Conservation (phyloP, 495 filamentous ascomycete genomes). For the Penicillium paxilli region DNA sequence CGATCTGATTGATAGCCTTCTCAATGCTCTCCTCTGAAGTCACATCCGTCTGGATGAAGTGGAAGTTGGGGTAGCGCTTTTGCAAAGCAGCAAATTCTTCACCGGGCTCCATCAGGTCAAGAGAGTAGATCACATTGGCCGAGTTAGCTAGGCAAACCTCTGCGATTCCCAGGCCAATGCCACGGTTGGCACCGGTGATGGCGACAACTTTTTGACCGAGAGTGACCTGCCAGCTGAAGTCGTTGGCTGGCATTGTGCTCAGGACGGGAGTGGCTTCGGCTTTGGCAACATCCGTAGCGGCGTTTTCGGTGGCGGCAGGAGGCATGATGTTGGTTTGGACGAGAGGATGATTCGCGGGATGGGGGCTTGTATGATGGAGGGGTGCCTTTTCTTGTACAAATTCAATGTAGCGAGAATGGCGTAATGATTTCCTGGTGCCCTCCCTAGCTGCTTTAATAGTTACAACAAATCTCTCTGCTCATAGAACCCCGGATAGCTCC, state of each 20-base stretch:
- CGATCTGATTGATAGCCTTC: conserved; percentile 37
- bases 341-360: neutral
- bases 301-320: conserved; percentile 17
- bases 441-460: conserved; percentile 3
- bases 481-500: neutral
- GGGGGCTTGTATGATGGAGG: neutral
- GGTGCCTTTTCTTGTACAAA: neutral
- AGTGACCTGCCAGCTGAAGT: conserved; percentile 32
- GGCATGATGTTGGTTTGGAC: conserved; percentile 10
- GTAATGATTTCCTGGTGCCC: neutral
- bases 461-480: neutral
- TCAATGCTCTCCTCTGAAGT: conserved; percentile 39
- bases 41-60: conserved; percentile 41
- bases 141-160: conserved; percentile 42
- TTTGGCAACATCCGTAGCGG: conserved; percentile 5
- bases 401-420: neutral
- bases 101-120: conserved; percentile 43
- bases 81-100: conserved; percentile 37
- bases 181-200: conserved; percentile 42
- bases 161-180: conserved; percentile 39
- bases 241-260: conserved; percentile 23
- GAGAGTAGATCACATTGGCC: conserved; percentile 38
- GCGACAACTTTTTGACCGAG: conserved; percentile 28
- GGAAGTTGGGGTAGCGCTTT: conserved; percentile 33
- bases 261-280: conserved; percentile 8